phyloP scores from a whole-genome alignment of 2,329 filamentous ascomycete species.

The Teratosphaeria pseudoeucalypti region DNA sequence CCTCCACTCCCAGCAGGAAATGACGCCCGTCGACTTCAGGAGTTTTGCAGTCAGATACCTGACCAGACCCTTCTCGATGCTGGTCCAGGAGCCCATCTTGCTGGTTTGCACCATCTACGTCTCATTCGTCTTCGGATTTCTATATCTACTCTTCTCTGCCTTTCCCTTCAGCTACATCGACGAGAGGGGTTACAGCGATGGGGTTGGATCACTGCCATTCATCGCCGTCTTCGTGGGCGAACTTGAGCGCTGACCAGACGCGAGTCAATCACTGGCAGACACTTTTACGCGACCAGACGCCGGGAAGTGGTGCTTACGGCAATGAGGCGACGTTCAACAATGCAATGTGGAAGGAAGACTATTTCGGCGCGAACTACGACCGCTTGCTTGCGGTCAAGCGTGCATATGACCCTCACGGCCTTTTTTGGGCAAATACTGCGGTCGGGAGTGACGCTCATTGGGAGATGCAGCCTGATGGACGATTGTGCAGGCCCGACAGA shows the following conservation, averaged over 20 bases:
- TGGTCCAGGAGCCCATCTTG: not conserved
- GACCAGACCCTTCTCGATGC: not conserved
- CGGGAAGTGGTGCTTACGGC: slow-evolving; percentile 30
- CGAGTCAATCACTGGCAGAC: too few species aligned
- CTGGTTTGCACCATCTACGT: not conserved
- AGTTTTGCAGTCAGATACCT: not conserved
- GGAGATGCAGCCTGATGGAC: too few species aligned
- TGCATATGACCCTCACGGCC: slow-evolving; percentile 31
- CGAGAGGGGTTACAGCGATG: not conserved
- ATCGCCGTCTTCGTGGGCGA: not conserved
- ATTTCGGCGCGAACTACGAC: slow-evolving; percentile 34
- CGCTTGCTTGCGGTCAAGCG: slow-evolving; percentile 29
- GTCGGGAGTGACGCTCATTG: slow-evolving; percentile 26
- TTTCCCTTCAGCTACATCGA: not conserved
- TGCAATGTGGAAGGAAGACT: slow-evolving; percentile 30
- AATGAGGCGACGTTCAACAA: slow-evolving; percentile 35
- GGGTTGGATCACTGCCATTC: not conserved
- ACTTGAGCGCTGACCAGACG: too few species aligned
- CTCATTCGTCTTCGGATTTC: not conserved
- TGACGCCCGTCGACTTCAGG: not conserved
- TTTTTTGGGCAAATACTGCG: slow-evolving; percentile 32
- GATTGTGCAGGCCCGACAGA: too few species aligned
- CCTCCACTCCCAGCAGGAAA: not conserved
- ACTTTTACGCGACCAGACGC: slow-evolving; percentile 14
- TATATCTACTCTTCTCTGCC: not conserved